These are phyloP conservation scores for Plasmopara muralis DNA, from an alignment of 352 stramenopile genomes.

Conservation along the genomic window DNA sequence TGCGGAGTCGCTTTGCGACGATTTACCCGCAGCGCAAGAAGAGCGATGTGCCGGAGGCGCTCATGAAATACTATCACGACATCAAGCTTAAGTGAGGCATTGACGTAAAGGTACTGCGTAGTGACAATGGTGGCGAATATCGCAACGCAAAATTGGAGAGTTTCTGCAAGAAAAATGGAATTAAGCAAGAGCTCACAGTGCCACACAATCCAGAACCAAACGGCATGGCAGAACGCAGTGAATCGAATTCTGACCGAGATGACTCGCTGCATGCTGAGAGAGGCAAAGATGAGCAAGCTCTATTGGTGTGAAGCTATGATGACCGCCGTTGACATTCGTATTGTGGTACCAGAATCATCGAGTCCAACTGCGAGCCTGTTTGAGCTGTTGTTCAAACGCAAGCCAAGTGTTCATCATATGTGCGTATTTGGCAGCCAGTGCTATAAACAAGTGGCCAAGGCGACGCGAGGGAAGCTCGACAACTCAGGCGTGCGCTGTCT, in stretches of 20 bases:
- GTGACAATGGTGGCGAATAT: conserved; percentile 1
- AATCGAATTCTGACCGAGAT: not conserved
- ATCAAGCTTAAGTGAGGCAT: no score
- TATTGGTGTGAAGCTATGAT: not conserved
- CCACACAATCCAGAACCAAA: not conserved
- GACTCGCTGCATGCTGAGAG: not conserved
- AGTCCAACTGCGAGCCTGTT: not conserved
- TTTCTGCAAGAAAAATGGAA: not conserved
- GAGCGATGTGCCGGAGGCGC: no score
- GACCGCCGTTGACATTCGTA: not conserved
- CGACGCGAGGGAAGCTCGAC: not conserved
- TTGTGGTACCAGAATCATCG: not conserved
- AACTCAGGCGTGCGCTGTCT: not conserved
- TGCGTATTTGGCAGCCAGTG: not conserved
- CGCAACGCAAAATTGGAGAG: not conserved
- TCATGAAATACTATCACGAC: no score
- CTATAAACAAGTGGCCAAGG: not conserved
- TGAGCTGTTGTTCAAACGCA: not conserved
- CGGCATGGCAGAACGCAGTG: not conserved
- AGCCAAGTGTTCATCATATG: not conserved
- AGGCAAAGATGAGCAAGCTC: not conserved
- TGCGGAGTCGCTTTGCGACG: no score
- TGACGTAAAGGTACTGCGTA: no score
- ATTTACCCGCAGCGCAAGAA: no score
- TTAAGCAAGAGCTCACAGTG: not conserved